These are phyloP conservation scores for Wickerhamiella pararugosa DNA, from an alignment of 1,139 yeast genomes.

Conservation along the genomic window DNA sequence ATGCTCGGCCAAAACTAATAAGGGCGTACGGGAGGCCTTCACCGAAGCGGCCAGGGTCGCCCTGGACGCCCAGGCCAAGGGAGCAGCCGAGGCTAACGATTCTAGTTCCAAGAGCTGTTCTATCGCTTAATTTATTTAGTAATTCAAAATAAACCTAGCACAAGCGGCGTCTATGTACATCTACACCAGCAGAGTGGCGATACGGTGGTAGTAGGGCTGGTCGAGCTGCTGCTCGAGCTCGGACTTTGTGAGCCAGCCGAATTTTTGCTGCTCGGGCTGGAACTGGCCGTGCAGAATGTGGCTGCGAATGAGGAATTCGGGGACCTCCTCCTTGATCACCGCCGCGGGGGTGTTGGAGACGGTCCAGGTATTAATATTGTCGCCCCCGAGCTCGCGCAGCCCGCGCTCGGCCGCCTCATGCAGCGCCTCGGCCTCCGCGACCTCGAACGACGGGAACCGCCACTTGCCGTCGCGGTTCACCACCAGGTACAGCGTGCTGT, in stretches of 20 bases:
- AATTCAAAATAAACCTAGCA: not conserved
- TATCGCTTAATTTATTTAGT: slow-evolving; percentile 10
- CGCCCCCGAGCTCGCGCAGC: slow-evolving; percentile 57
- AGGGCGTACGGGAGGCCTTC: slow-evolving; percentile 94
- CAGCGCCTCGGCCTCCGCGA: slow-evolving; percentile 32
- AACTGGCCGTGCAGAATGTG: slow-evolving; percentile 85
- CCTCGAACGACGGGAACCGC: slow-evolving; percentile 61
- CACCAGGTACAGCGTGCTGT: slow-evolving; percentile 65
- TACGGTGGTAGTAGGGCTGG: slow-evolving; percentile 32
- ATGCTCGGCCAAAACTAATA: slow-evolving; percentile 84
- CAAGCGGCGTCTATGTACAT: too few relatives aligned
- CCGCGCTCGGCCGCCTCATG: slow-evolving; percentile 69
- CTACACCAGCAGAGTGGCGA: slow-evolving; percentile 11
- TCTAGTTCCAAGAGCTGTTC: slow-evolving; percentile 16
- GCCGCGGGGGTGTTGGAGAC: slow-evolving; percentile 84
- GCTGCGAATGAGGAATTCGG: slow-evolving; percentile 64
- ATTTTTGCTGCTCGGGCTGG: slow-evolving; percentile 36
- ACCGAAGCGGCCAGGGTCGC: slow-evolving; percentile 97
- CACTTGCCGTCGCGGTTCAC: slow-evolving; percentile 40
- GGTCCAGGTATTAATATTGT: slow-evolving; percentile 65
- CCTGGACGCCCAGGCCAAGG: slow-evolving; percentile 68
- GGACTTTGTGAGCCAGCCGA: slow-evolving; percentile 73
- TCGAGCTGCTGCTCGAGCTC: slow-evolving; percentile 50
- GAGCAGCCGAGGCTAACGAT: slow-evolving; percentile 28
- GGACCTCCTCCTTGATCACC: slow-evolving; percentile 30